These are phyloP conservation scores for Babesia gibsoni DNA, from an alignment of 169 alveolate genomes.

Conservation along the genomic window DNA sequence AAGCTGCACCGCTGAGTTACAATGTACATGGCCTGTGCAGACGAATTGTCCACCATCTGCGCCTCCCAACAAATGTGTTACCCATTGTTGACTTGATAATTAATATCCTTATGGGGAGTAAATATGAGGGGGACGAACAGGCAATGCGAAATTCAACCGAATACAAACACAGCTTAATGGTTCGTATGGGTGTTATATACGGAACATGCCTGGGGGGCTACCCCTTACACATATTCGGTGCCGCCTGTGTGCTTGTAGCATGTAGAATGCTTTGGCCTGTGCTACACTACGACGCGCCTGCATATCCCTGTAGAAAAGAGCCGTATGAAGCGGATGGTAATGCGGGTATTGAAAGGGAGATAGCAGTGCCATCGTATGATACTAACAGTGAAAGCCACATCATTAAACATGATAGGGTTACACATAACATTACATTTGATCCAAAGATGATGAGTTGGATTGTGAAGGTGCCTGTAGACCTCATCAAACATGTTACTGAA, in stretches of 20 bases:
- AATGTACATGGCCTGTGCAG: constrained; percentile 43
- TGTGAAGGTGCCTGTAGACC: no score
- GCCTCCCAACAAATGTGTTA: constrained; percentile 38
- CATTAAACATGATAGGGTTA: constrained; percentile 8
- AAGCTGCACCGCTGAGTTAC: background rate
- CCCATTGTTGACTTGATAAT: constrained; percentile 35
- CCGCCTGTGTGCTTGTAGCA: constrained; percentile 42
- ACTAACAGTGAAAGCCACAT: background rate
- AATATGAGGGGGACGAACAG: background rate
- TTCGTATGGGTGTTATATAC: constrained; percentile 15
- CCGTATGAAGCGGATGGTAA: background rate
- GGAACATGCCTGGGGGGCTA: constrained; percentile 19
- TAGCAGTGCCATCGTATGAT: background rate
- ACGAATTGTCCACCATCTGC: constrained; percentile 33
- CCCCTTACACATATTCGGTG: constrained; percentile 32
- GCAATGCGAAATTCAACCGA: background rate
- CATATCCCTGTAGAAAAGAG: constrained; percentile 7
- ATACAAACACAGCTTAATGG: background rate
- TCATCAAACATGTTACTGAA: no score
- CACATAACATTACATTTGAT: constrained; percentile 17
- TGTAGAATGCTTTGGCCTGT: constrained; percentile 64
- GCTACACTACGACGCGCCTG: constrained; percentile 48
- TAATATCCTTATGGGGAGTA: background rate
- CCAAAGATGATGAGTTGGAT: constrained; percentile 14
- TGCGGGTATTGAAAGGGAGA: background rate